Base-by-base conservation (phyloP, 208 protist genomes). In the Leishmania martiniquensis region DNA sequence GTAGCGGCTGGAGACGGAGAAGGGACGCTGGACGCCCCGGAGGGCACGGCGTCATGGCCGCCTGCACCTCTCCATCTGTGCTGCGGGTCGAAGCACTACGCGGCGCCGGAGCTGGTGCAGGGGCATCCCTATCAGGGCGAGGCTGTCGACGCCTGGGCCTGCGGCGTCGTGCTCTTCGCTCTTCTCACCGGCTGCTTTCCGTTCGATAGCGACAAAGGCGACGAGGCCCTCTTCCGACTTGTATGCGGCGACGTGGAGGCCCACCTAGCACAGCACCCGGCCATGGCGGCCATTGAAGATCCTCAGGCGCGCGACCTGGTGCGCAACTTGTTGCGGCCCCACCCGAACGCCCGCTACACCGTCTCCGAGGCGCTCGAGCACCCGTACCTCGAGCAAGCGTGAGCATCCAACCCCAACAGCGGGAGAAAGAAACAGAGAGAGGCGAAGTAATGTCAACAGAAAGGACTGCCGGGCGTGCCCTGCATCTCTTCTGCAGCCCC, bases 91-190 rank as follows among this genome's bases (percentile, higher is more conserved):
- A 93, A 87, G 72, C 91, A 95, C 80, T 97, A 97, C 85, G 89
- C 92, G n/a, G 91, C 98, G 17, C 96, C 98, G 3, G 97, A 99
- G 85, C 84, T 99, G 44, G 80, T 99, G 37, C 71, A 84, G 65
- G 90, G 92, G 1, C 77, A 87, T 20, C 82, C 87, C 3, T 98
- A 99, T 86, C 91, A 95, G 34, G 98, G 98, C 17, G 77, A 86
- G 47, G 87, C 87, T 17, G 95, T 99, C 9, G 98, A 99, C 87
- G 98, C 97, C 86, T 99, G 98, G 98, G 90, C 93, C 4, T 93
- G 94, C 45, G 98, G 98, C 62, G 96, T 99, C 20, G 81, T 99
- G 10, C 79, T 99, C 17, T 99, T 98, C 72, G 95, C 98, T 59
- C 89, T 99, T 74, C 76, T 98, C 63, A 89, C 93, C 13, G 95